Evolutionary conservation across 1,284 basidiomycete genomes (phyloP).

Genomic region (Anthracocystis panici-leucophaei): DNA sequence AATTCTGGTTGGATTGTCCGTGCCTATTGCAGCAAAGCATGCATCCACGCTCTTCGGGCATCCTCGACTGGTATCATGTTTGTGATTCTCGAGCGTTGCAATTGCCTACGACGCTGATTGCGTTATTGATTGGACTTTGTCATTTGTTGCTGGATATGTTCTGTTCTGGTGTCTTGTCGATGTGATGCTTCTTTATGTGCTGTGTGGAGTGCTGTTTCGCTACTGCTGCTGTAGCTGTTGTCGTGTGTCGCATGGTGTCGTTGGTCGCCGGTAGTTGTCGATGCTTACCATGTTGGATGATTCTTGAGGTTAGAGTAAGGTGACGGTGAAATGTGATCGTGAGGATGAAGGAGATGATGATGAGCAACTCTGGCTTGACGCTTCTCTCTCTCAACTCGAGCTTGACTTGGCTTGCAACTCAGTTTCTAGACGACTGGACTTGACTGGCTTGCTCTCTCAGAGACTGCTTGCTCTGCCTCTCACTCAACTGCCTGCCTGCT

Average conservation of each 20-base stretch:
- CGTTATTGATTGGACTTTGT: no score
- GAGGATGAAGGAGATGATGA: slow-evolving; percentile 35
- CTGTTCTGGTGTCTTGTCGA: not conserved
- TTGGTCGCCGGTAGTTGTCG: slow-evolving; percentile 17
- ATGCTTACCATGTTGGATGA: slow-evolving; percentile 54
- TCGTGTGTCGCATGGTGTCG: slow-evolving; percentile 7
- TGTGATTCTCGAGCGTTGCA: no score
- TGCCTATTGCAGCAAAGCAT: no score
- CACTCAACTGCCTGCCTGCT: no score
- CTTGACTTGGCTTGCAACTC: not conserved
- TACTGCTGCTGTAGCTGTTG: slow-evolving; percentile 27
- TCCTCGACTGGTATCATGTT: no score
- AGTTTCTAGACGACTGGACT: no score
- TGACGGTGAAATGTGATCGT: slow-evolving; percentile 53
- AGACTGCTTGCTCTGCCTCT: no score
- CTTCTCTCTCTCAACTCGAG: no score
- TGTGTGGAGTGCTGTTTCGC: slow-evolving; percentile 9
- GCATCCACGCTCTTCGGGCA: no score
- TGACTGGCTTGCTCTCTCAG: no score
- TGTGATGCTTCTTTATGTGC: not conserved
- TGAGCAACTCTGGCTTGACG: slow-evolving; percentile 18
- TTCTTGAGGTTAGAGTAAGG: slow-evolving; percentile 50
- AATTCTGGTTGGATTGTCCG: no score
- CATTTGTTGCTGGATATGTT: not conserved
- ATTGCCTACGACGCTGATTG: no score